These are phyloP conservation scores for Mycena metata DNA, from an alignment of 768 basidiomycete species.

Conservation along the genomic window DNA sequence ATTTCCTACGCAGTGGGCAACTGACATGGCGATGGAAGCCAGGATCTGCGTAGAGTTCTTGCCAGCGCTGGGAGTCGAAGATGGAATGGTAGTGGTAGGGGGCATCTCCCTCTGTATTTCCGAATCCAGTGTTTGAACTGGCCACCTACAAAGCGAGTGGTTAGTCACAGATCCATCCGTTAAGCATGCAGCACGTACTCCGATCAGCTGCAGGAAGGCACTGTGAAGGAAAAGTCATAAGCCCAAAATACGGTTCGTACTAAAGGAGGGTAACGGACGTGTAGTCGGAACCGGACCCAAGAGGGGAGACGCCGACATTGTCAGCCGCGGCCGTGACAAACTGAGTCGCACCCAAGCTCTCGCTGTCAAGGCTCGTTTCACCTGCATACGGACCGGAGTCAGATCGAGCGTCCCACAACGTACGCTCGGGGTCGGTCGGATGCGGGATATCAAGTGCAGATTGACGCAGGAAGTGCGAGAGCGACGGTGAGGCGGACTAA, in stretches of 20 bases:
- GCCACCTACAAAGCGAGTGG: conserved; percentile 52
- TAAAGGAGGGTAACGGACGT: conserved; percentile 67
- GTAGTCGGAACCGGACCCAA: conserved; percentile 82
- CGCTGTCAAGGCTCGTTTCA: conserved; percentile 41
- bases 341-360: conserved; percentile 41
- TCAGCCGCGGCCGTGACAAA: conserved; percentile 22
- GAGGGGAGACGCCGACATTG: conserved; percentile 54
- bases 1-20: conserved; percentile 1
- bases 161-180: neutral
- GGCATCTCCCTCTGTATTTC: conserved; percentile 63
- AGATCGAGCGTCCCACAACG: conserved; percentile 83
- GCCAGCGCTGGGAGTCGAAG: conserved; percentile 81
- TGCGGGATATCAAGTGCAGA: conserved; percentile 82
- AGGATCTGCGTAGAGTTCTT: conserved; percentile 82
- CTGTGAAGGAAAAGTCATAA: conserved; percentile 35
- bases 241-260: conserved; percentile 47
- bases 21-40: conserved; percentile 76
- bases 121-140: conserved; percentile 60
- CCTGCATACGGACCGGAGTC: conserved; percentile 70
- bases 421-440: conserved; percentile 71
- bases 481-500: conserved; percentile 77
- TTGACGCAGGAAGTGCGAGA: conserved; percentile 79
- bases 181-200: conserved; percentile 20
- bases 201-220: conserved; percentile 44
- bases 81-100: conserved; percentile 85